A percentile compares a stretch with the other conserved stretches of the same genome.
Conservation (phyloP, 768 basidiomycete genomes). For the Tephrocybe rancida region DNA sequence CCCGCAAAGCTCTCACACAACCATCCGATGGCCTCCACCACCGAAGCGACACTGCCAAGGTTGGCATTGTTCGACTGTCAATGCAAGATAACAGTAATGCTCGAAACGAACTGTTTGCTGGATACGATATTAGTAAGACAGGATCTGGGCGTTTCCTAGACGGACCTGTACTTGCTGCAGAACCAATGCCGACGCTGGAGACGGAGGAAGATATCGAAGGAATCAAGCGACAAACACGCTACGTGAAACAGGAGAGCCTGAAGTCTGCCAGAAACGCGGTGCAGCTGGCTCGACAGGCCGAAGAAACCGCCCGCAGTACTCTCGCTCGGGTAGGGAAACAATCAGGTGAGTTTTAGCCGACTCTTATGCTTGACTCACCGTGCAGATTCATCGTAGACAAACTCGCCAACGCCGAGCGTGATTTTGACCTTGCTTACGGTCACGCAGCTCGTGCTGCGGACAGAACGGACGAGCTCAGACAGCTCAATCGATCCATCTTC, state of each 20-base stretch:
- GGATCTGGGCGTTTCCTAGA: constrained; percentile 73
- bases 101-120: constrained; percentile 67
- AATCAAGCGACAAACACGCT: constrained; percentile 90
- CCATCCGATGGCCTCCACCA: no score
- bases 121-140: constrained; percentile 62
- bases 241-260: constrained; percentile 90
- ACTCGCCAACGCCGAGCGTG: constrained; percentile 91
- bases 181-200: constrained; percentile 64
- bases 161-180: constrained; percentile 47
- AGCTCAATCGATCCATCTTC: constrained; percentile 94
- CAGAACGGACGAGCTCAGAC: constrained; percentile 89
- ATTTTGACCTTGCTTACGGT: constrained; percentile 90
- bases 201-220: constrained; percentile 90
- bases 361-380: no score
- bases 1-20: no score
- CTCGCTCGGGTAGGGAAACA: constrained; percentile 87
- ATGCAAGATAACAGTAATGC: no score
- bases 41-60: no score
- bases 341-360: constrained; percentile 81
- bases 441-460: constrained; percentile 87
- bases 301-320: constrained; percentile 91
- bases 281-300: constrained; percentile 91
- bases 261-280: constrained; percentile 90
- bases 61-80: no score
- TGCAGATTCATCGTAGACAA: constrained; percentile 65